Evolutionary conservation across 768 basidiomycete species (phyloP).

Genomic region (Termitomyces bulborhizus): DNA sequence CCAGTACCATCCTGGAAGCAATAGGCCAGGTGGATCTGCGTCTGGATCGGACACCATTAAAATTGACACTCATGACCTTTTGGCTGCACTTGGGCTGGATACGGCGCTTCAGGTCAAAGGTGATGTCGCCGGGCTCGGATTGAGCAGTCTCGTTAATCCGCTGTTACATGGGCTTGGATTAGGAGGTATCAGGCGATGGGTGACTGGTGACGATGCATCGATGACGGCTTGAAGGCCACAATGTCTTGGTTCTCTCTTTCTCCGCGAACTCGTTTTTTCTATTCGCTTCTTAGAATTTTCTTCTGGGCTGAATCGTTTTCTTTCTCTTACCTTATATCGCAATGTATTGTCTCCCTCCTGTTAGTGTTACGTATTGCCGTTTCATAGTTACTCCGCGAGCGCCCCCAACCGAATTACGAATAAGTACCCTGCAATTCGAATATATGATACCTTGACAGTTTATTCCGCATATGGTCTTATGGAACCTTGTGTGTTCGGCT

Average conservation of each 20-base stretch:
- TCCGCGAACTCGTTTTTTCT: background rate
- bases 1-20: background rate
- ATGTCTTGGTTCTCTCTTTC: background rate
- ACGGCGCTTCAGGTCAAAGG: slow-evolving; percentile 7
- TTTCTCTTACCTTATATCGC: background rate
- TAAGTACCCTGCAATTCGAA: background rate
- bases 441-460: too few species aligned
- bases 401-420: background rate
- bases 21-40: background rate
- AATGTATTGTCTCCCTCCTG: background rate
- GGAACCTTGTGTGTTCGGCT: background rate
- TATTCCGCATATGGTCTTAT: background rate
- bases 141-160: slow-evolving; percentile 4
- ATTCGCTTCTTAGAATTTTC: background rate
- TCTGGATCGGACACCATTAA: slow-evolving; percentile 4
- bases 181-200: slow-evolving; percentile 10
- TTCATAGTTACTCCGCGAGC: background rate
- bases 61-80: slow-evolving; percentile 11
- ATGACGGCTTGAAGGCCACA: background rate
- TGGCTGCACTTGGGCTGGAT: slow-evolving; percentile 12
- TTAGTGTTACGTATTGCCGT: background rate
- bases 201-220: background rate
- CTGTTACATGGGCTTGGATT: slow-evolving; percentile 10
- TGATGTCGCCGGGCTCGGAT: slow-evolving; percentile 7
- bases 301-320: background rate